Evolutionary conservation across 1,284 basidiomycete genomes (phyloP).

Genomic region (Fomitopsis schrenkii): DNA sequence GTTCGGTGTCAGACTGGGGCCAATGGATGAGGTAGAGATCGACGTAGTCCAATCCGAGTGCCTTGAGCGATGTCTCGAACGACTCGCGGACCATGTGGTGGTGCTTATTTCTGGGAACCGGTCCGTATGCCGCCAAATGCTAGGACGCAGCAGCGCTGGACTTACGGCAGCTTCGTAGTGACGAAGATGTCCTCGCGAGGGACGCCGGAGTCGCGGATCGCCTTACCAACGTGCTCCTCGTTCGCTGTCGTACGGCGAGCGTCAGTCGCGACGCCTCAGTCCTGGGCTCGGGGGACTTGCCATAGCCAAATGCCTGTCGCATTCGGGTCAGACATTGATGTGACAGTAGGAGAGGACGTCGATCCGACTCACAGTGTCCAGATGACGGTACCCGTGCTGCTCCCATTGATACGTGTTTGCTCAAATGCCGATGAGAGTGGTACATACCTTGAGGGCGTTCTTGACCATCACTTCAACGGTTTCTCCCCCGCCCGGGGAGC

Average conservation of each 20-base stretch:
- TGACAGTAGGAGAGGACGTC: neutral
- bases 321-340: neutral
- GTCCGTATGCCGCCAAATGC: neutral
- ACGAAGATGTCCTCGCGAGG: constrained; percentile 42
- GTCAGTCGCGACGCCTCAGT: neutral
- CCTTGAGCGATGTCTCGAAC: constrained; percentile 61
- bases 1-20: constrained; percentile 42
- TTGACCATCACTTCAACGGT: constrained; percentile 18
- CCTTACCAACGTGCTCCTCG: constrained; percentile 37
- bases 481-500: constrained; percentile 17
- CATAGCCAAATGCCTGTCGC: constrained; percentile 19
- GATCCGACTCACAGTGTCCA: constrained; percentile 15
- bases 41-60: constrained; percentile 59
- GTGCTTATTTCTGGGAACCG: constrained; percentile 35
- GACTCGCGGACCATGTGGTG: constrained; percentile 65
- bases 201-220: constrained; percentile 36
- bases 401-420: neutral
- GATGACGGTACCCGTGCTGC: constrained; percentile 20
- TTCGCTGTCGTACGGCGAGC: constrained; percentile 21
- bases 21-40: constrained; percentile 74
- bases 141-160: neutral
- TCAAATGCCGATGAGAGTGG: too few species aligned
- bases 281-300: neutral
- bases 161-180: constrained; percentile 30
- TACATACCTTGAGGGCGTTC: constrained; percentile 17